Conservation (phyloP, 2,329 filamentous ascomycete genomes). For the Calcarisporium arbuscula region DNA sequence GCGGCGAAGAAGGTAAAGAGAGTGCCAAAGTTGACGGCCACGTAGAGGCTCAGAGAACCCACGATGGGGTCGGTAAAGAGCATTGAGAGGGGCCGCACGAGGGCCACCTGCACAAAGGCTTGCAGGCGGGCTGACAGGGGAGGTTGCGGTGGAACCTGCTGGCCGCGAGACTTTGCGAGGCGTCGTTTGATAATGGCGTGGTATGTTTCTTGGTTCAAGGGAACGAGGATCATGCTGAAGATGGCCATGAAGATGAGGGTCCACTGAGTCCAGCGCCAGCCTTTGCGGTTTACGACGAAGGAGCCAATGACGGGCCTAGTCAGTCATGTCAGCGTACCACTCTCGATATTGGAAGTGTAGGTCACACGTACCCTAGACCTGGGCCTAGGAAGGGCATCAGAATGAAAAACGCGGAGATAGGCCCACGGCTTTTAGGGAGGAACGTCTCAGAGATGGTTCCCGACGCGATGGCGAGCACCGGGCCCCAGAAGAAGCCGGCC, state of each 20-base stretch:
- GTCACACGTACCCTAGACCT: slow-evolving; percentile 40
- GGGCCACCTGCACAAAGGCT: slow-evolving; percentile 33
- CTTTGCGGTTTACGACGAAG: slow-evolving; percentile 37
- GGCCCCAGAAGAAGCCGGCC: slow-evolving; percentile 44
- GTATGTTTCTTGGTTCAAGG: slow-evolving; percentile 49
- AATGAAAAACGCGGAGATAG: slow-evolving; percentile 38
- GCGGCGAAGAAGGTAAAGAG: slow-evolving; percentile 48
- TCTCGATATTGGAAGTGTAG: no score
- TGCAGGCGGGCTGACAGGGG: slow-evolving; percentile 19
- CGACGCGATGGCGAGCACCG: slow-evolving; percentile 41
- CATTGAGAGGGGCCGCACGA: slow-evolving; percentile 50
- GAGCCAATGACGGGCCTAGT: slow-evolving; percentile 41
- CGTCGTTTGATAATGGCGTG: slow-evolving; percentile 42
- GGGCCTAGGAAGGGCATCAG: slow-evolving; percentile 48
- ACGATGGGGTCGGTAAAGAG: slow-evolving; percentile 58
- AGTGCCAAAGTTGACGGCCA: slow-evolving; percentile 44
- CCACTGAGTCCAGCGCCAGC: slow-evolving; percentile 50
- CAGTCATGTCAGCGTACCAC: no score
- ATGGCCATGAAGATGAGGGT: slow-evolving; percentile 40
- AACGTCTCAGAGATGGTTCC: slow-evolving; percentile 47
- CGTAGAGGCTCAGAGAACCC: slow-evolving; percentile 45
- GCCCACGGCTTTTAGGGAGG: slow-evolving; percentile 31
- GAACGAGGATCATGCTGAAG: slow-evolving; percentile 26
- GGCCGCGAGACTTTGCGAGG: slow-evolving; percentile 28
- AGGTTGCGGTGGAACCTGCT: slow-evolving; percentile 16